Base-by-base conservation (phyloP, 805 yeast species). In the Danielia oregonensis region DNA sequence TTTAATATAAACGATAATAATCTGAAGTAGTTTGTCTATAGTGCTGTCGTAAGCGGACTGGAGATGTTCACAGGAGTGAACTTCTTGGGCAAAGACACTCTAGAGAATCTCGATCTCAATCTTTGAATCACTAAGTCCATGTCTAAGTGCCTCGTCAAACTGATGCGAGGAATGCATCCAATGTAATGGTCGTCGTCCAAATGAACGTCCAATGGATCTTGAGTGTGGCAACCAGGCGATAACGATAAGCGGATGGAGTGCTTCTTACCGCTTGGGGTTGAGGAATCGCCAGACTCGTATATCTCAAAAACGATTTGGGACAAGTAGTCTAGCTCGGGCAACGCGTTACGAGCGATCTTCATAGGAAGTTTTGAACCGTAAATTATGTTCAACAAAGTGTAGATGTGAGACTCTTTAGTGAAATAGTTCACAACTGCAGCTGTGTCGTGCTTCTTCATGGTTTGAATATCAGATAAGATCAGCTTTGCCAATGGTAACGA, bases 221-320 rank as follows among this genome's bases (percentile, higher is more conserved):
- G 95, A 0, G 97, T 89, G 62, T 93, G 97, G 61, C 98, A 93
- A 14, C 99, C 99, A 1, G 98, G 97, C 4, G 96, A 85, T 48
- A 93, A 71, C n/a, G 91, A 82, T 41, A 93, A 72, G 52, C 97
- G 74, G 36, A 93, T 83, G 4, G 96, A 83, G 57, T 91, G 96
- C 51, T 85, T 82, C 60, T 86, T 86, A 34, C 78, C 79, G 6
- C 82, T 81, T 7, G 74, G 68, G 24, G 73, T 66, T 10, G 46
- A 51, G 23, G 76, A 72, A 44, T 85, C 93, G 19, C 78, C 79
- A 26, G 79, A 74, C 59, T 93, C 97, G 59, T 88, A 93, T 17
- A 93, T 64, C 59, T 93, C 99, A 63, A 93, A 93, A 7, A 82
- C 84, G 48, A 93, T 88, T 57, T 93, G 98, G 0, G 97, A 88